These are phyloP conservation scores for Apodospora peruviana DNA, from an alignment of 495 filamentous ascomycete species.

Conservation along the genomic window DNA sequence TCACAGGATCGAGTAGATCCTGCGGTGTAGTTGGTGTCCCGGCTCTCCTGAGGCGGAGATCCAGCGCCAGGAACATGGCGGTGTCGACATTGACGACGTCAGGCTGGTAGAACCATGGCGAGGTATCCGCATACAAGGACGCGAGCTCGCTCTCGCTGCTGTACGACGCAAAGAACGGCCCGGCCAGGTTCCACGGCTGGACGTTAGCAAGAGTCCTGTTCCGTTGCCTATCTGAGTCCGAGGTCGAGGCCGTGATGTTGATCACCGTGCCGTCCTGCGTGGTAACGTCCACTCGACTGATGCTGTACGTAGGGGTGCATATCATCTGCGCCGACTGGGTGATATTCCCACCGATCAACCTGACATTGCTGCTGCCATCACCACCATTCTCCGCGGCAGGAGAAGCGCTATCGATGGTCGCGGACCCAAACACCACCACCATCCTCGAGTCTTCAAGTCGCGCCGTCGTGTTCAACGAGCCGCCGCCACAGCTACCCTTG, in stretches of 20 bases:
- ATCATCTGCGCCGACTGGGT: slow-evolving; percentile 13
- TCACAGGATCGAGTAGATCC: slow-evolving; percentile 6
- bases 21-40: neutral
- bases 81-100: slow-evolving; percentile 13
- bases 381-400: neutral
- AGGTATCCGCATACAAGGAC: slow-evolving; percentile 3
- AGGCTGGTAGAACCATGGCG: slow-evolving; percentile 13
- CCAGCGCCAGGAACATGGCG: slow-evolving; percentile 15
- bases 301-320: slow-evolving; percentile 17
- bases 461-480: slow-evolving; percentile 5
- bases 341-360: slow-evolving; percentile 11
- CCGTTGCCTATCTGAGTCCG: neutral
- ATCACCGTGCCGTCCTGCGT: slow-evolving; percentile 7
- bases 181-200: slow-evolving; percentile 18
- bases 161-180: slow-evolving; percentile 14
- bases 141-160: slow-evolving; percentile 3
- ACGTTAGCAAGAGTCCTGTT: slow-evolving; percentile 10
- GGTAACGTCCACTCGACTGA: slow-evolving; percentile 16
- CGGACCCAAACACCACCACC: slow-evolving; percentile 15
- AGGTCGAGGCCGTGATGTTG: slow-evolving; percentile 5
- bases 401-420: slow-evolving; percentile 6
- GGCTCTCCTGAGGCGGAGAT: neutral
- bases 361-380: neutral
- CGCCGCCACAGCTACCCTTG: slow-evolving; percentile 16
- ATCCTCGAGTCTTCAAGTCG: slow-evolving; percentile 12